Conservation (phyloP, 257 asterid species). For the Solanum neorickii region DNA sequence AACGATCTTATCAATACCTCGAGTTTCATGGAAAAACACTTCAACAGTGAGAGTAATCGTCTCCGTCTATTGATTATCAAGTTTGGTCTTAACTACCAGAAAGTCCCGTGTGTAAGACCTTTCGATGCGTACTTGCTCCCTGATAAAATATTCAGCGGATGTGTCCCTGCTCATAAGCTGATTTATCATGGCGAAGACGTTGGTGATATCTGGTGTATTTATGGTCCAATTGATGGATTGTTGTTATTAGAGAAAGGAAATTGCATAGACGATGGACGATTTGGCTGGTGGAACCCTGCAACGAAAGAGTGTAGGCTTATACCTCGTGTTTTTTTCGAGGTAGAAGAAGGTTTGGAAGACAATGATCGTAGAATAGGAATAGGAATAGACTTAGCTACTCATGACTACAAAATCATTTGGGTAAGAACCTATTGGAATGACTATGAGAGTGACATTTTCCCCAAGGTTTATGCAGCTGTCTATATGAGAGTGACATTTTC, state of each 20-base stretch:
- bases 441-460: background rate
- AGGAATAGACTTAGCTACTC: background rate
- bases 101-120: background rate
- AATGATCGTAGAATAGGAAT: background rate
- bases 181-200: background rate
- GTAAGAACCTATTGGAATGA: background rate
- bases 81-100: background rate
- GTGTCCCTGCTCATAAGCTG: background rate
- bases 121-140: background rate
- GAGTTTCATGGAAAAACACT: background rate
- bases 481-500: background rate
- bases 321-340: background rate
- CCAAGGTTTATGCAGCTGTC: background rate
- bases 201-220: background rate
- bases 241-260: background rate
- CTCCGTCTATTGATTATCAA: background rate
- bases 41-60: background rate
- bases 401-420: background rate
- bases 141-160: background rate
- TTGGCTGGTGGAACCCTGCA: background rate
- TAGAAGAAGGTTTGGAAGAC: background rate
- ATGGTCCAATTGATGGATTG: background rate
- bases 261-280: background rate
- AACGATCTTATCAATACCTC: background rate
- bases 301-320: background rate